Evolutionary conservation across 2,329 filamentous ascomycete species (phyloP).

Genomic region (Colletotrichum orchidophilum): DNA sequence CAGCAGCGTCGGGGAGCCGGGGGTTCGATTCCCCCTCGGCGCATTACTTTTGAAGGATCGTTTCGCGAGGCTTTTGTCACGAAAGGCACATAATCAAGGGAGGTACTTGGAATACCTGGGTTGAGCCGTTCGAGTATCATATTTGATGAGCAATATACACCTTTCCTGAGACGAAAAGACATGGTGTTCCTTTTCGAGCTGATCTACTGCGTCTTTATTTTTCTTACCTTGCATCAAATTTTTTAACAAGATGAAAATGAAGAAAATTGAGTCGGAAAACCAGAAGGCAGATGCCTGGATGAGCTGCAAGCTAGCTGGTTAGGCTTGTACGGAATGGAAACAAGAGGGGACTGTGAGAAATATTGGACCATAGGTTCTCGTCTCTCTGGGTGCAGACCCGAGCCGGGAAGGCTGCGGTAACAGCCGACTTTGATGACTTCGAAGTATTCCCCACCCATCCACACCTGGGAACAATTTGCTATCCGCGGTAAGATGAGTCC

Average conservation of each 20-base stretch:
- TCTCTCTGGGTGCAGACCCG: not conserved
- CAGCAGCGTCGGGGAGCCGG: conserved; percentile 9
- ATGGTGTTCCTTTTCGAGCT: too few species aligned
- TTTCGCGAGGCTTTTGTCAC: too few species aligned
- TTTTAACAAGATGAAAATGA: not conserved
- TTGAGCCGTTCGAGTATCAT: too few species aligned
- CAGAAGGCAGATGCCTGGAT: not conserved
- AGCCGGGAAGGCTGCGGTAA: not conserved
- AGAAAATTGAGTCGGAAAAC: not conserved
- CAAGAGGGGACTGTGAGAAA: not conserved
- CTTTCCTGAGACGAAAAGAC: too few species aligned
- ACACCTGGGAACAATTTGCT: not conserved
- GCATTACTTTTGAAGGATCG: too few species aligned
- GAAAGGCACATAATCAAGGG: too few species aligned
- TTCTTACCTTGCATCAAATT: too few species aligned
- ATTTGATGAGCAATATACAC: too few species aligned
- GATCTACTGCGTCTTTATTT: too few species aligned
- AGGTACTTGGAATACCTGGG: too few species aligned
- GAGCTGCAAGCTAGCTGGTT: not conserved
- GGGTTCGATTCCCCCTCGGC: conserved; percentile 15
- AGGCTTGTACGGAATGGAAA: not conserved
- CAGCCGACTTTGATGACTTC: too few species aligned
- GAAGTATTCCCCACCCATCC: not conserved
- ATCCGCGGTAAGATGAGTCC: too few species aligned
- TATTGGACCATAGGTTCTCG: not conserved